Percentiles rank a stretch among this genome's conserved stretches.
Conservation (phyloP, 108 stramenopile species). For the Thalassiosira profunda region DNA sequence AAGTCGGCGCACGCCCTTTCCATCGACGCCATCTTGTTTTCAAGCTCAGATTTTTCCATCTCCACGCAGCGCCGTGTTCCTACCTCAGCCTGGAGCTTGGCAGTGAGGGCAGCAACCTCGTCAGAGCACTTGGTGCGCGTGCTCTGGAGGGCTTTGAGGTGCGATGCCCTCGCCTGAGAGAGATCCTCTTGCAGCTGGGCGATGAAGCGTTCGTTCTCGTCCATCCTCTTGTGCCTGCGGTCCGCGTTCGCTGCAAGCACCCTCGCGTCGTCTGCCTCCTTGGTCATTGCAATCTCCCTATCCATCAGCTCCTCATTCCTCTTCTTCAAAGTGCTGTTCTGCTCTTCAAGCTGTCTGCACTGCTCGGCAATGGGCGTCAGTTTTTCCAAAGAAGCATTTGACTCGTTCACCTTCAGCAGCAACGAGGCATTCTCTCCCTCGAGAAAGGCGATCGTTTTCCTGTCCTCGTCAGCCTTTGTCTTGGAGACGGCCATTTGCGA, state of each 20-base stretch:
- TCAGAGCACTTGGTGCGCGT: conserved; percentile 18
- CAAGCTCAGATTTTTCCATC: conserved; percentile 17
- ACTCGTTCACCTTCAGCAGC: conserved; percentile 22
- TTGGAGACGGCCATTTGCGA: conserved; percentile 6
- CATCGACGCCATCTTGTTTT: conserved; percentile 14
- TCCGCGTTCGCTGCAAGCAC: conserved; percentile 23
- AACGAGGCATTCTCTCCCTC: conserved; percentile 29
- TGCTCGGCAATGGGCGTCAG: conserved; percentile 14
- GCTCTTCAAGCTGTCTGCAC: conserved; percentile 19
- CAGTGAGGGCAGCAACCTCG: conserved; percentile 22
- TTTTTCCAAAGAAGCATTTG: conserved; percentile 11
- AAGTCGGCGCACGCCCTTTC: conserved; percentile 20
- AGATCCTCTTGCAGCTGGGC: conserved; percentile 36
- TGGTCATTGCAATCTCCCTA: conserved; percentile 14
- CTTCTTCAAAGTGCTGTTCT: conserved; percentile 20
- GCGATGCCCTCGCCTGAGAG: conserved; percentile 13
- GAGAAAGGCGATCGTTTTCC: conserved; percentile 14
- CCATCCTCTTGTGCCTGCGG: conserved; percentile 34
- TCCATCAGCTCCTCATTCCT: conserved; percentile 31
- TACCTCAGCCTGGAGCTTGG: conserved; percentile 12
- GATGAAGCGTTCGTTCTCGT: conserved; percentile 38
- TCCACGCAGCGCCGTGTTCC: conserved; percentile 17
- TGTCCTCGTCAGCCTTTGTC: conserved; percentile 4
- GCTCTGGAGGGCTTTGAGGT: conserved; percentile 34
- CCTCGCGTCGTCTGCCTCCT: conserved; percentile 26